Base-by-base conservation (phyloP, 208 protist species). In the Blechomonas ayalai region DNA sequence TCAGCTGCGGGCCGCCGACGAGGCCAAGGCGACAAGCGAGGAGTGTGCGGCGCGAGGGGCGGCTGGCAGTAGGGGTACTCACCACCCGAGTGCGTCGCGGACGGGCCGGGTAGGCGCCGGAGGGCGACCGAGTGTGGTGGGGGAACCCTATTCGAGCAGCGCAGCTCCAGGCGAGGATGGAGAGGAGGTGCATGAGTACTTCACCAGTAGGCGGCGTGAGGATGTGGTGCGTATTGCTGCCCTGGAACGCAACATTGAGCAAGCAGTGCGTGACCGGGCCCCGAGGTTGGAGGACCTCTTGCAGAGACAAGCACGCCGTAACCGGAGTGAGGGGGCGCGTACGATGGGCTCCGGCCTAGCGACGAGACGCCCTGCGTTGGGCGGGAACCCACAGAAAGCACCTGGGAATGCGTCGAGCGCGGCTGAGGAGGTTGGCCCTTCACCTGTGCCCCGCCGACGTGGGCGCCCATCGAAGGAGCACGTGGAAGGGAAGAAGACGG, bases 191-290 rank as follows among this genome's bases (percentile, higher is more conserved):
- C 66, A 74, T 31, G 65, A 70, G 20, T 88, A 83, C 64, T 83
- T 88, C 36, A 59, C 70, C 15, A 88, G 74, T 44, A 59, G 67
- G 3, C 63, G 61, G 2, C 48, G 34, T 5, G 79, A 88, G 36
- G 68, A 78, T 20, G 35, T 73, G 3, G 44, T 44, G 10, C 69
- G 72, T 18, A 46, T 82, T 7, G 38, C 42, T 0, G 67, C 52
- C 15, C 60, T 88, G 5, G 67, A 83, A 45, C 32, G 20, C 16
- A 73, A 74, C 35, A 69, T 88, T 25, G 52, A 59, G n/a, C 25
- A 35, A 12, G 63, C 56, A 10, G 46, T 87, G 39, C 51, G 44
- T 3, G 48, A 33, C 13, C 65, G 76, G 19, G 60, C 62, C 1
- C 38, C 50, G 8, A 45, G n/a, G n/a, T n/a, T n/a, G n/a, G n/a